Conservation (phyloP, 441 rosid genomes). For the Sinapis alba region DNA sequence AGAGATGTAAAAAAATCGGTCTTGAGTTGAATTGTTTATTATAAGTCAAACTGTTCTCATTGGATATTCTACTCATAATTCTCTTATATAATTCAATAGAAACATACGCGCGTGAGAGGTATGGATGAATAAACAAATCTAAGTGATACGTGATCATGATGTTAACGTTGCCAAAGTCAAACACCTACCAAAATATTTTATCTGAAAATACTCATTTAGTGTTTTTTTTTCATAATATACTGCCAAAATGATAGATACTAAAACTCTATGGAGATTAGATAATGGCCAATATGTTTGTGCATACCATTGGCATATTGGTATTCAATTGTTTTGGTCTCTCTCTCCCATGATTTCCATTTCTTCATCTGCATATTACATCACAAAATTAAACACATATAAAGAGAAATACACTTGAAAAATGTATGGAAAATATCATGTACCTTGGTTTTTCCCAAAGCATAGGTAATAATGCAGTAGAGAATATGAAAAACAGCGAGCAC, state of each 20-base stretch:
- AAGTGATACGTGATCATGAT: slow-evolving; percentile 19
- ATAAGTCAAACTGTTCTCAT: slow-evolving; percentile 19
- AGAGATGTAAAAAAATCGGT: no score
- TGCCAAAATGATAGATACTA: no score
- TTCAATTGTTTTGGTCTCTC: slow-evolving; percentile 80
- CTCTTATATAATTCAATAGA: not conserved
- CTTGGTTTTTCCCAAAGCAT: slow-evolving; percentile 77
- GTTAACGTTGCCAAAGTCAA: slow-evolving; percentile 24
- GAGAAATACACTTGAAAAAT: not conserved
- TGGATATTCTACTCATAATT: slow-evolving; percentile 3
- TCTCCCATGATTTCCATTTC: slow-evolving; percentile 90
- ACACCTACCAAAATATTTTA: not conserved
- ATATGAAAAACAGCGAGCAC: slow-evolving; percentile 77
- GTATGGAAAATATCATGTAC: slow-evolving; percentile 37
- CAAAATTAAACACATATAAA: not conserved
- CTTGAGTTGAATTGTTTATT: slow-evolving; percentile 20
- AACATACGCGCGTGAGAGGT: not conserved
- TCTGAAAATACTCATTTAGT: not conserved
- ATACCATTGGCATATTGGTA: slow-evolving; percentile 81
- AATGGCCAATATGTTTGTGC: not conserved
- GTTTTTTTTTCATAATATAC: not conserved
- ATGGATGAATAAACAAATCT: not conserved
- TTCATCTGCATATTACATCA: slow-evolving; percentile 61
- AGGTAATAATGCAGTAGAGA: slow-evolving; percentile 73
- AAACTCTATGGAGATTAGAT: not conserved